Conservation (phyloP, 2,329 filamentous ascomycete species). For the Claviceps africana region DNA sequence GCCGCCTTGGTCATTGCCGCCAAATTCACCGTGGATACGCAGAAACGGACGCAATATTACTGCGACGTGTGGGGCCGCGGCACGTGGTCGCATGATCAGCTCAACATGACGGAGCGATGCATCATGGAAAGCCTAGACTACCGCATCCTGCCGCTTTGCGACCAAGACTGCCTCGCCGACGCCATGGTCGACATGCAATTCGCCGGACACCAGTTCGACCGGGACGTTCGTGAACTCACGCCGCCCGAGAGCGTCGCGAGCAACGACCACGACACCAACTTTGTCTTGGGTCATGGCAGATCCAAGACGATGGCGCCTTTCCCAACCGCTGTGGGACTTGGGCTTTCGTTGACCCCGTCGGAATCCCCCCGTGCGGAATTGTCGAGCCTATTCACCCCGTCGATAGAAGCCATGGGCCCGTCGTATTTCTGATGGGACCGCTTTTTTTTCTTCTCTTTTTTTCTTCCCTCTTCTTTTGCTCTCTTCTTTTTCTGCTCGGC, state of each 20-base stretch:
- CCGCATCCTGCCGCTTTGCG: slow-evolving; percentile 46
- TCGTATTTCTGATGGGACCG: slow-evolving; percentile 9
- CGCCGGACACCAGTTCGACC: slow-evolving; percentile 26
- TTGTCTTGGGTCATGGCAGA: slow-evolving; percentile 19
- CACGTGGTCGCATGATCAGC: slow-evolving; percentile 46
- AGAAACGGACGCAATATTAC: slow-evolving; percentile 40
- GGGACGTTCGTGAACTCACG: slow-evolving; percentile 14
- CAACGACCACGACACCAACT: slow-evolving; percentile 14
- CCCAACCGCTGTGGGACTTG: slow-evolving; percentile 10
- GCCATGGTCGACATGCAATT: slow-evolving; percentile 51
- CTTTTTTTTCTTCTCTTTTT: background rate
- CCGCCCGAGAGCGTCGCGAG: slow-evolving; percentile 16
- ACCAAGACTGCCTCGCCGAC: slow-evolving; percentile 40
- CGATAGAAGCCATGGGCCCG: slow-evolving; percentile 5
- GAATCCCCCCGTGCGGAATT: slow-evolving; percentile 4
- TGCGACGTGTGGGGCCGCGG: slow-evolving; percentile 37
- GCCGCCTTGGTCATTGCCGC: slow-evolving; percentile 48
- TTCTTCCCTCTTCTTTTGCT: background rate
- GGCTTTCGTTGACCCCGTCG: slow-evolving; percentile 14
- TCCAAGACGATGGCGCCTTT: slow-evolving; percentile 19
- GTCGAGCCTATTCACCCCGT: slow-evolving; percentile 9
- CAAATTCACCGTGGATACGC: slow-evolving; percentile 50
- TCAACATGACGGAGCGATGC: slow-evolving; percentile 49
- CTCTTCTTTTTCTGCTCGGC: too few relatives aligned
- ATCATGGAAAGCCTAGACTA: slow-evolving; percentile 52